Conservation (phyloP, 768 basidiomycete species). For the Favolaschia claudopus region DNA sequence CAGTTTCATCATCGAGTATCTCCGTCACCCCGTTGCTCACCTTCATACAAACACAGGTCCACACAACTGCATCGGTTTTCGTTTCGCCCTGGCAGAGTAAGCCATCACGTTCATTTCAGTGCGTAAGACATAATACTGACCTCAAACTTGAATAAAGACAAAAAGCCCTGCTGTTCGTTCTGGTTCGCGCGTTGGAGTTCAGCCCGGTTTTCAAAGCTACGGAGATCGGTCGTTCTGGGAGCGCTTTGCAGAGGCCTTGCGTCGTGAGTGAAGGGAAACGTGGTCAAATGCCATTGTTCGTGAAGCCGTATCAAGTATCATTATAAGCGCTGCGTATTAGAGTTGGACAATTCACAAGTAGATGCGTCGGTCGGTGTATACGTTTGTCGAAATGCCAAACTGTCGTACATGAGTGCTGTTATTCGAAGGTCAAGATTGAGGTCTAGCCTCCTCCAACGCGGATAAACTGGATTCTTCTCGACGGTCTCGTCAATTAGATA, state of each 20-base stretch:
- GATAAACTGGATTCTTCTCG: no score
- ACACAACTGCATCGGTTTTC: conserved; percentile 53
- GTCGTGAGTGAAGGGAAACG: neutral
- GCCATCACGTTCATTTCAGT: conserved; percentile 32
- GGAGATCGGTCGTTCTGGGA: conserved; percentile 25
- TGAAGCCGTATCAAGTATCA: conserved; percentile 1
- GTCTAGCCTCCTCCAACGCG: no score
- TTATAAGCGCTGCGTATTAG: neutral
- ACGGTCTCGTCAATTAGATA: no score
- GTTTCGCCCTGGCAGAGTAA: conserved; percentile 37
- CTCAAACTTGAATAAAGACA: conserved; percentile 23
- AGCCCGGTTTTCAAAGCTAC: conserved; percentile 35
- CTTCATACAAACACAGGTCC: conserved; percentile 18
- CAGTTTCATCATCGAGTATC: neutral
- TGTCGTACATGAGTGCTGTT: no score
- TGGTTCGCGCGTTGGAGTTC: conserved; percentile 43
- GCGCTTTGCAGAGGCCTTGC: neutral
- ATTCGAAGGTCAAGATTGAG: no score
- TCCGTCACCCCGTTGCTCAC: neutral
- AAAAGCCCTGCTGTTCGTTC: conserved; percentile 42
- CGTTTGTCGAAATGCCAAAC: no score
- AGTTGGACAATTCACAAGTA: no score
- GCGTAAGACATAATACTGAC: neutral
- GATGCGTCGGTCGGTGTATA: no score
- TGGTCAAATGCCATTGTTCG: conserved; percentile 12